Base-by-base conservation (phyloP, 2,329 filamentous ascomycete species). In the Fusarium subglutinans region DNA sequence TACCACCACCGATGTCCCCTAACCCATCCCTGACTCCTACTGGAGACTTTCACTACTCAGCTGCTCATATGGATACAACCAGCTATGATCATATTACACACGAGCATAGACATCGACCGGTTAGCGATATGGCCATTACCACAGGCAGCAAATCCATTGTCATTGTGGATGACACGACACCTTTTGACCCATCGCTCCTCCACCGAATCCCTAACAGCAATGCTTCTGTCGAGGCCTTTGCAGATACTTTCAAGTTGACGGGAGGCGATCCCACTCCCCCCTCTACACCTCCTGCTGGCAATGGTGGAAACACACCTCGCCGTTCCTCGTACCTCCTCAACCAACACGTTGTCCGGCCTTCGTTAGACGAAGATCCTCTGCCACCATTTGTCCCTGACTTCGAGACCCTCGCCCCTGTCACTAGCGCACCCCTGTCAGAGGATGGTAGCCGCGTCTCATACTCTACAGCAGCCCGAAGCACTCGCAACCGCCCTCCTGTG, bases 131-230 rank as follows among this genome's bases (percentile, higher is more conserved):
- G 75, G 88, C 82, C 11, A 89, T 96, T 50, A 96, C 94, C 0
- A 87, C 87, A 17, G 93, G 94, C n/a, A 97, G 94, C 85, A 92
- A 95, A 79, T 97, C 94, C 0, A 97, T 98, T 74, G 88, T 98
- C 63, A 97, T 98, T 78, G 90, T 97, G 41, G 94, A 97, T 66
- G 90, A 90, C 38, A 92, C 91, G 1, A 75, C 87, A 22, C 83
- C 86, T 1, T 83, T 84, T 10, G 83, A 89, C 14, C 80, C 87
- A n/a, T 82, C 86, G 2, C 74, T 84, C 15, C 89, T 90, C 14
- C 88, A 86, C 14, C 84, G 84, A 40, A 84, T 86, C 26, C 78
- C 88, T 13, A 80, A 82, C 5, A 82, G 81, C 8, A 79, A 84
- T 61, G 81, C 83, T 17, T 89, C 89, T 5, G 81, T 86, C 3